These are phyloP conservation scores for Echeveria elegans DNA, from an alignment of 164 flowering plant species.

Conservation along the genomic window DNA sequence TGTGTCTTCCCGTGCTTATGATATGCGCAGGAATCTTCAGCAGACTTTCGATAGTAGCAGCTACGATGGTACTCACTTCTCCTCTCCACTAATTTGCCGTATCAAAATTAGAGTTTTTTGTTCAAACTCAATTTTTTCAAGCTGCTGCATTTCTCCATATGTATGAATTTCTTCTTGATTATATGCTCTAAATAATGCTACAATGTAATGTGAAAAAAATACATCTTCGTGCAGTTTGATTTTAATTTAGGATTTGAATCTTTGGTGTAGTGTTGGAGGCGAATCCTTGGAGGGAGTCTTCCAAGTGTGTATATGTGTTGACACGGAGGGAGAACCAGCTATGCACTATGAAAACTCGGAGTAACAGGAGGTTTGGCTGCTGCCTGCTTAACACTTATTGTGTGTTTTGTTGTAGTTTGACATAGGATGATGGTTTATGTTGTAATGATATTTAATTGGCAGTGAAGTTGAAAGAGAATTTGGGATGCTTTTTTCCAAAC, in stretches of 20 bases:
- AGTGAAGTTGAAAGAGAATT: constrained; percentile 97
- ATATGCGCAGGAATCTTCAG: constrained; percentile 76
- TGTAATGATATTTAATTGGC: constrained; percentile 14
- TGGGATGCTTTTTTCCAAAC: constrained; percentile 73
- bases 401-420: constrained; percentile 1
- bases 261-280: constrained; percentile 63
- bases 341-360: constrained; percentile 95
- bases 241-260: neutral
- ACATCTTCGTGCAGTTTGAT: neutral
- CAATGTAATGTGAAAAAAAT: neutral
- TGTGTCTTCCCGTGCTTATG: constrained; percentile 95
- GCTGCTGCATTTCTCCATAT: neutral
- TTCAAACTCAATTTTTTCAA: neutral
- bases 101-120: neutral
- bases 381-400: neutral
- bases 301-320: constrained; percentile 89
- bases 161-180: neutral
- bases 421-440: neutral
- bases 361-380: constrained; percentile 61
- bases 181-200: neutral
- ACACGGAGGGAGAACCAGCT: constrained; percentile 81
- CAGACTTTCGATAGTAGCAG: constrained; percentile 76
- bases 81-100: constrained; percentile 2
- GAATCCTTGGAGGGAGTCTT: constrained; percentile 85
- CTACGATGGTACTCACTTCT: constrained; percentile 50